Evolutionary conservation across 169 alveolate species (phyloP).

Genomic region (Amoebophrya sp.): DNA sequence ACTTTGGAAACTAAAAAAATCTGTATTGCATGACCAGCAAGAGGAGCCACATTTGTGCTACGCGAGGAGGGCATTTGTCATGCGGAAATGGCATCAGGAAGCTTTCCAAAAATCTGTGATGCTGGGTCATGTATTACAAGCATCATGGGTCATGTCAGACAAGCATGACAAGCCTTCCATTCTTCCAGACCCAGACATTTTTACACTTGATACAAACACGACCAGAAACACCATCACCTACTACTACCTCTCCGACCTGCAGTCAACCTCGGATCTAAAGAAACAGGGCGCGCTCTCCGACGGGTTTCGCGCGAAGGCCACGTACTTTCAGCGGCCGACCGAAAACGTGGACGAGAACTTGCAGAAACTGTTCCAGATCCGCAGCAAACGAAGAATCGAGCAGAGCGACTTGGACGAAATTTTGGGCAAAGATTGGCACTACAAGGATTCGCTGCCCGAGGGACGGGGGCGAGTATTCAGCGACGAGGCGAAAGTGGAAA

Average conservation of each 20-base stretch:
- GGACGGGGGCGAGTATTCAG: neutral
- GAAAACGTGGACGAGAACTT: neutral
- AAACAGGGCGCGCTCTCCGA: neutral
- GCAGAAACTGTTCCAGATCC: neutral
- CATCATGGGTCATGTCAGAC: no score
- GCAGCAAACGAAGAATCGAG: neutral
- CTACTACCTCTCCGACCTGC: neutral
- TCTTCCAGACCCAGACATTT: no score
- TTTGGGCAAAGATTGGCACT: neutral
- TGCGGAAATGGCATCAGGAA: no score
- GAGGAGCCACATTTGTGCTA: no score
- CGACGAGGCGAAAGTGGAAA: no score
- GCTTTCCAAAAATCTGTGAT: no score
- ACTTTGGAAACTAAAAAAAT: no score
- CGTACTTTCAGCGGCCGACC: neutral
- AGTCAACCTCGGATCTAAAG: neutral
- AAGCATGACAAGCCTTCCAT: no score
- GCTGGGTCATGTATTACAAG: no score
- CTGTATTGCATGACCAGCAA: no score
- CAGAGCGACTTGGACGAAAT: neutral
- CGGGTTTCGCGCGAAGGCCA: neutral
- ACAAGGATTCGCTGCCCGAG: neutral
- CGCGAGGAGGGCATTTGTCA: no score
- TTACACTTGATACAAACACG: no score
- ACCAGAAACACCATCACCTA: neutral